Percentiles rank a stretch among this genome's conserved stretches.
phyloP scores from a whole-genome alignment of 345 rosid genomes.

The Rhizophora mangle region DNA sequence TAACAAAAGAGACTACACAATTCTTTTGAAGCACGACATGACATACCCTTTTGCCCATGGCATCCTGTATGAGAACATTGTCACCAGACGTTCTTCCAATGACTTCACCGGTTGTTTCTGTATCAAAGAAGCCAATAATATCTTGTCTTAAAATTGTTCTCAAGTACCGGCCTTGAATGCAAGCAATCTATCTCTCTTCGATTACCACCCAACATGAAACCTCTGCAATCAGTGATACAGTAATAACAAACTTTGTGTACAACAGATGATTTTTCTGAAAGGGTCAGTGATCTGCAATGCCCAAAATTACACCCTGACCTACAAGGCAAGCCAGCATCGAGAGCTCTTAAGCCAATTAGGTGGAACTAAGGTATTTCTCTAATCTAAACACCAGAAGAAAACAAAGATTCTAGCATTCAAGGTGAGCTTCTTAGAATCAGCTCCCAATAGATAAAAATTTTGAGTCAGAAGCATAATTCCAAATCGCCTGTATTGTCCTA shows the following conservation, averaged over 20 bases:
- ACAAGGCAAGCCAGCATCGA: too few relatives aligned
- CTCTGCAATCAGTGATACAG: constrained; percentile 41
- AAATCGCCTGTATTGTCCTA: not conserved
- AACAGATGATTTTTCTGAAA: not conserved
- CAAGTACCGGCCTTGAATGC: constrained; percentile 66
- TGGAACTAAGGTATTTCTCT: too few relatives aligned
- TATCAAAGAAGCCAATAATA: constrained; percentile 63
- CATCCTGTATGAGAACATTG: constrained; percentile 84
- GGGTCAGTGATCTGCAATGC: not conserved
- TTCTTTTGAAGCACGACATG: not conserved
- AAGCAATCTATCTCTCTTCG: constrained; percentile 72
- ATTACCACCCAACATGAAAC: constrained; percentile 87
- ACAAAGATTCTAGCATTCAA: too few relatives aligned
- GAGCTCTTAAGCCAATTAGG: too few relatives aligned
- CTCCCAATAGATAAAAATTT: not conserved
- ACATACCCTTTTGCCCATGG: constrained; percentile 87
- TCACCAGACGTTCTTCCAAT: constrained; percentile 93
- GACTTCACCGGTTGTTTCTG: constrained; percentile 76
- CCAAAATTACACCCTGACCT: too few relatives aligned
- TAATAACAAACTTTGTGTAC: not conserved
- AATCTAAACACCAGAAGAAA: too few relatives aligned
- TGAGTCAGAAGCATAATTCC: not conserved
- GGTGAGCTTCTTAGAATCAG: too few relatives aligned
- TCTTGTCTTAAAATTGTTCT: constrained; percentile 85
- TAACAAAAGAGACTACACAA: not conserved